These are phyloP conservation scores for Polygonum aviculare DNA, from an alignment of 148 eudicot genomes.

Conservation along the genomic window DNA sequence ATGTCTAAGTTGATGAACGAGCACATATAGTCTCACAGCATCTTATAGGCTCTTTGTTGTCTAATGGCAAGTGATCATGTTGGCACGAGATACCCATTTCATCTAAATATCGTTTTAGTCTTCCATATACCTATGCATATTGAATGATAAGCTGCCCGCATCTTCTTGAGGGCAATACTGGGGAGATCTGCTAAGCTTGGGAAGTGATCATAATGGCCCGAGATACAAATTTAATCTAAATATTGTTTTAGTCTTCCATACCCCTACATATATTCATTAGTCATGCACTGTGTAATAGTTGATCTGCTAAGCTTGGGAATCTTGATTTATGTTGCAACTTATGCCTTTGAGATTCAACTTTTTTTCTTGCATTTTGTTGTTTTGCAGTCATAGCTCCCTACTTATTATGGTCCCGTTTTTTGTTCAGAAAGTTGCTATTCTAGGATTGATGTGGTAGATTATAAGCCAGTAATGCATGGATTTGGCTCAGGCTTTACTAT, in stretches of 20 bases:
- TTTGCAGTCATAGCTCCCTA: not conserved
- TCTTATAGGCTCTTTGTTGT: not conserved
- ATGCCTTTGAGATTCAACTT: not conserved
- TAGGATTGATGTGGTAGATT: not conserved
- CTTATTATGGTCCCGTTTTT: not conserved
- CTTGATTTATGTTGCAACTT: not conserved
- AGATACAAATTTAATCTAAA: no score
- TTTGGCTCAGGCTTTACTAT: conserved; percentile 51
- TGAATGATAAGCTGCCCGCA: not conserved
- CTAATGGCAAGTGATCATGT: not conserved
- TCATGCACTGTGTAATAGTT: not conserved
- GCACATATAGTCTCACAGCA: not conserved
- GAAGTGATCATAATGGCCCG: not conserved
- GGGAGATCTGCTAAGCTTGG: not conserved
- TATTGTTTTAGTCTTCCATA: no score
- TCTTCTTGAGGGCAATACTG: not conserved
- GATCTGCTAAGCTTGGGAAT: not conserved
- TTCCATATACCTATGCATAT: not conserved
- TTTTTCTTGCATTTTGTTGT: not conserved
- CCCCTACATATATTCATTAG: no score
- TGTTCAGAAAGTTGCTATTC: conserved; percentile 1
- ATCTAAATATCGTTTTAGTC: not conserved
- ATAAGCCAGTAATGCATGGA: conserved; percentile 56
- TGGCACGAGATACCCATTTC: not conserved
- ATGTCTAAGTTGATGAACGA: not conserved